A percentile compares a stretch with the other conserved stretches of the same genome.
These are phyloP conservation scores for Xerocomus alliaceus DNA, from an alignment of 1,284 basidiomycete species.

Conservation along the genomic window DNA sequence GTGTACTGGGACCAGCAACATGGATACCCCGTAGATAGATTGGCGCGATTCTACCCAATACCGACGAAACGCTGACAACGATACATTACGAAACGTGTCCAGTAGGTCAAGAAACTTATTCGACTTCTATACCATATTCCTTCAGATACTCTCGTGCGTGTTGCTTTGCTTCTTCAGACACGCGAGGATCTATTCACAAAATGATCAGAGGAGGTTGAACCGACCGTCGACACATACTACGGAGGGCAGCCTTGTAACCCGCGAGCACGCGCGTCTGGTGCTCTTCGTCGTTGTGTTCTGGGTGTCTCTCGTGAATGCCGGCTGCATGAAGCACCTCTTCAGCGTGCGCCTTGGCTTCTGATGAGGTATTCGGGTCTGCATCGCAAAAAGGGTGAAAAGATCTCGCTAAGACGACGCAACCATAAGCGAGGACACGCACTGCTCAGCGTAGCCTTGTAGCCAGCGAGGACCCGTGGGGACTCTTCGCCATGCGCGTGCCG, in stretches of 20 bases:
- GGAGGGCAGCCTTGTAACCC: constrained; percentile 57
- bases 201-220: neutral
- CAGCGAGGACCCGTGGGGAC: constrained; percentile 46
- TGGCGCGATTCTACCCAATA: neutral
- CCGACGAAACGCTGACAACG: neutral
- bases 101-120: neutral
- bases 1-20: neutral
- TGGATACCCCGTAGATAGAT: constrained; percentile 6
- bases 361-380: constrained; percentile 50
- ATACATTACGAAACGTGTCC: neutral
- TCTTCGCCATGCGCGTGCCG: constrained; percentile 27
- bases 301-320: constrained; percentile 39
- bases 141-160: constrained; percentile 54
- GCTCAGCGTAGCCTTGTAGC: constrained; percentile 60
- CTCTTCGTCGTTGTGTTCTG: constrained; percentile 44
- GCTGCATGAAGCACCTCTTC: constrained; percentile 50
- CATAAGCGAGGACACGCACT: constrained; percentile 42
- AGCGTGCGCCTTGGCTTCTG: constrained; percentile 58
- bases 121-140: constrained; percentile 34
- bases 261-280: constrained; percentile 50
- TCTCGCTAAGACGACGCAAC: too few relatives aligned
- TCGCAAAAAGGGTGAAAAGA: neutral
- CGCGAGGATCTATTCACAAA: constrained; percentile 43
- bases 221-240: constrained; percentile 42
- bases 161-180: constrained; percentile 56